Percentiles rank a stretch among this genome's conserved stretches.
These are phyloP conservation scores for Heritiera fomes DNA, from an alignment of 345 rosid species.

Conservation along the genomic window DNA sequence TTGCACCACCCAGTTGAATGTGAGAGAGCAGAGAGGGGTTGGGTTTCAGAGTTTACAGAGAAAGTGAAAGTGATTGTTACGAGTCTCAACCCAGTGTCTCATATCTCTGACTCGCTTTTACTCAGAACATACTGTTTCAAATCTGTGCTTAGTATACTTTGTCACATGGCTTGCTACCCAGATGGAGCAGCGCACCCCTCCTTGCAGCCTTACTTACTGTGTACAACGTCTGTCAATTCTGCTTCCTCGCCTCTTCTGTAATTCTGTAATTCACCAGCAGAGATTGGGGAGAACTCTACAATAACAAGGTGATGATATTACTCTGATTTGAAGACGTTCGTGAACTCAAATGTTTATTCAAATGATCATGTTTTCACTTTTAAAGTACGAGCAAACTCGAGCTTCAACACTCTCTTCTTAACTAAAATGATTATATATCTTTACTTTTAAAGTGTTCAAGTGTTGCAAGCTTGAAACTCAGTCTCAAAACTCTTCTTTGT, in stretches of 20 bases:
- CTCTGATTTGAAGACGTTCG: too few relatives aligned
- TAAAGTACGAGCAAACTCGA: too few relatives aligned
- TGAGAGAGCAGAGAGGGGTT: not conserved
- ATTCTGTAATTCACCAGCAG: too few relatives aligned
- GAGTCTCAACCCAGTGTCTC: not conserved
- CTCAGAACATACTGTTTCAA: not conserved
- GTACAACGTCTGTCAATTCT: not conserved
- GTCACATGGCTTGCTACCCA: slow-evolving; percentile 17
- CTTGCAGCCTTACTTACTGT: not conserved
- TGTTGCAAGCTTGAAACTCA: too few relatives aligned
- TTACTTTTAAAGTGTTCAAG: too few relatives aligned
- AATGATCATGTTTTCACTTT: too few relatives aligned
- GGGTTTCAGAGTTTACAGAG: not conserved
- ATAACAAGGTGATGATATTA: too few relatives aligned
- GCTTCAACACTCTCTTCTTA: too few relatives aligned
- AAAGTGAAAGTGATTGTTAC: slow-evolving; percentile 22
- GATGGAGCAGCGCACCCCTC: not conserved
- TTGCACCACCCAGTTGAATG: not conserved
- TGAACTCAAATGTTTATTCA: too few relatives aligned
- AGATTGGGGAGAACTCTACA: too few relatives aligned
- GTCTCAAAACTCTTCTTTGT: too few relatives aligned
- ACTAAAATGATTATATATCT: too few relatives aligned
- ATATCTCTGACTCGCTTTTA: slow-evolving; percentile 13
- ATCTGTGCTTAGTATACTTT: not conserved
- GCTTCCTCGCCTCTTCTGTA: not conserved